Evolutionary conservation across 306 rosid genomes (phyloP).

Genomic region (Quercus engelmannii): DNA sequence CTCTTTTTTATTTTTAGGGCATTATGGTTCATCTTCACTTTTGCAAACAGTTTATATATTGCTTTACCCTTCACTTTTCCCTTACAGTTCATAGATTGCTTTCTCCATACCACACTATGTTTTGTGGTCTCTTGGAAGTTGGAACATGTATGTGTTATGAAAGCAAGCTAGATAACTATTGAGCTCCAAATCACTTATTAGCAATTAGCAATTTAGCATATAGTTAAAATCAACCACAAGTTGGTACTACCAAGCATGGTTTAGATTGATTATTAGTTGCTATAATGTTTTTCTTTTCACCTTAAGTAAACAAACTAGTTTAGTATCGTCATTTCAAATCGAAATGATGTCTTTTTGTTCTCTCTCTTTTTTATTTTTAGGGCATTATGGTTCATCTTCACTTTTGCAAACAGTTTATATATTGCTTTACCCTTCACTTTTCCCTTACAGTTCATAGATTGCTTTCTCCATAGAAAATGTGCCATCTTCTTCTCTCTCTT

Average conservation of each 20-base stretch:
- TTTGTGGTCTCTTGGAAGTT: too few relatives aligned
- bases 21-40: not conserved
- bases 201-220: too few relatives aligned
- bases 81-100: slow-evolving; percentile 44
- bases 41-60: slow-evolving; percentile 5
- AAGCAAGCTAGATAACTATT: too few relatives aligned
- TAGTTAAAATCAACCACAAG: too few relatives aligned
- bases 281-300: not conserved
- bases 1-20: not conserved
- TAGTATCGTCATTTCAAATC: not conserved
- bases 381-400: not conserved
- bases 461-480: slow-evolving; percentile 58
- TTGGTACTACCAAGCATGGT: too few relatives aligned
- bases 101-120: too few relatives aligned
- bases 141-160: too few relatives aligned
- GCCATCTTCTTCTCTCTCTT: not conserved
- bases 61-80: slow-evolving; percentile 10
- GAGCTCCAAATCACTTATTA: too few relatives aligned
- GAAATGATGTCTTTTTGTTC: not conserved
- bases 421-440: slow-evolving; percentile 12
- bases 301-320: not conserved
- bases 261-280: too few relatives aligned
- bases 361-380: not conserved
- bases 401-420: slow-evolving; percentile 3
- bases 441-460: slow-evolving; percentile 35